Conservation (phyloP, 1,139 yeast genomes). For the Geotrichum klebahnii region DNA sequence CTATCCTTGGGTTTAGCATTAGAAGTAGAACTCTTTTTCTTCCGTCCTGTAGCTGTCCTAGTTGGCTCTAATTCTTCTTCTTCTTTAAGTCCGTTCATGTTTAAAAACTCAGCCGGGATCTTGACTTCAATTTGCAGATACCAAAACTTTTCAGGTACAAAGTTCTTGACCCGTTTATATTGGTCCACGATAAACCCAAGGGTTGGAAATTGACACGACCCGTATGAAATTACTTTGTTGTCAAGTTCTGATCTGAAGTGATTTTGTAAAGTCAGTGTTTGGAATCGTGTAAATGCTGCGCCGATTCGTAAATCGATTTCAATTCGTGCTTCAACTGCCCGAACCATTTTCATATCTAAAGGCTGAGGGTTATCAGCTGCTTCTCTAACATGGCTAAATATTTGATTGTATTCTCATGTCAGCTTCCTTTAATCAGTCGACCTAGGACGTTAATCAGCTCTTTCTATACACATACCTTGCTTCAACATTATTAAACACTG, state of each 20-base stretch:
- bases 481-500: constrained; percentile 84
- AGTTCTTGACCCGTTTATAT: constrained; percentile 66
- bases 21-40: background rate
- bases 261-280: constrained; percentile 50
- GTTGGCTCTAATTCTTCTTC: constrained; percentile 11
- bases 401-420: too few relatives aligned
- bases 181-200: constrained; percentile 96
- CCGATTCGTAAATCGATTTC: constrained; percentile 91
- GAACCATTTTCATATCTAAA: constrained; percentile 66
- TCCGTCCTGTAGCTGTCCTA: constrained; percentile 4
- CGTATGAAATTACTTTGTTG: constrained; percentile 59
- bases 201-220: constrained; percentile 96
- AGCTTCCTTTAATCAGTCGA: too few relatives aligned
- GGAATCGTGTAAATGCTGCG: constrained; percentile 76
- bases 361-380: constrained; percentile 70
- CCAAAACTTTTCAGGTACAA: constrained; percentile 82
- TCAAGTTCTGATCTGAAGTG: constrained; percentile 30
- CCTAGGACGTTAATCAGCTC: too few relatives aligned
- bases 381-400: constrained; percentile 51
- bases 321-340: constrained; percentile 80
- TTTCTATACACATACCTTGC: constrained; percentile 34
- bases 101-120: constrained; percentile 34
- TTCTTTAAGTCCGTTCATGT: constrained; percentile 29
- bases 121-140: constrained; percentile 51
- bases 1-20: constrained; percentile 21